Conservation (phyloP, 805 yeast species). For the Yamadazyma akitaensis region DNA sequence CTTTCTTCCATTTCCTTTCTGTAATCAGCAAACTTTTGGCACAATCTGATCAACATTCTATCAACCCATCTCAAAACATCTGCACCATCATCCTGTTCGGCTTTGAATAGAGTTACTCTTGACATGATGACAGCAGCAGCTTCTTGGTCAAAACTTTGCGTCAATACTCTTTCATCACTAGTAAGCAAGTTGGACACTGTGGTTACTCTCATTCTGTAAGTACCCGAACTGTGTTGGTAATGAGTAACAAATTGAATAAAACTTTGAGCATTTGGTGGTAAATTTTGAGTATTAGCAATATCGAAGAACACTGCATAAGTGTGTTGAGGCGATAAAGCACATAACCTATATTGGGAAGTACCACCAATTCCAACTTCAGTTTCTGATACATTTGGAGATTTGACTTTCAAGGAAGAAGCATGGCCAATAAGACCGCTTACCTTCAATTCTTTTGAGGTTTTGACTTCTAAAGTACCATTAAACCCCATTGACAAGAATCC, state of each 20-base stretch:
- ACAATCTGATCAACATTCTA: constrained; percentile 44
- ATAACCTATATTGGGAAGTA: constrained; percentile 82
- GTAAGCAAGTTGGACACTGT: constrained; percentile 48
- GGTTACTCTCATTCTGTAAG: constrained; percentile 57
- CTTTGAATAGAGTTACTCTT: constrained; percentile 78
- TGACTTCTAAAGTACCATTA: constrained; percentile 59
- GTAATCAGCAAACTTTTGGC: constrained; percentile 40
- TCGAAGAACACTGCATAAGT: constrained; percentile 60
- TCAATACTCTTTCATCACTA: constrained; percentile 38
- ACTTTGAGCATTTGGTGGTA: constrained; percentile 27
- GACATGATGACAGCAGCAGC: constrained; percentile 63
- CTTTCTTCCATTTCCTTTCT: constrained; percentile 45
- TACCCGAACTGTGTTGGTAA: constrained; percentile 61
- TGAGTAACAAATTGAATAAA: constrained; percentile 54
- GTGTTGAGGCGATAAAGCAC: constrained; percentile 53
- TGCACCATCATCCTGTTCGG: constrained; percentile 78
- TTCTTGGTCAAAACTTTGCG: constrained; percentile 61
- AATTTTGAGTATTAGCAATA: constrained; percentile 31
- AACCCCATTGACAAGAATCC: constrained; percentile 50
- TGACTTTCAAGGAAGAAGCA: constrained; percentile 55
- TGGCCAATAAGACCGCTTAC: constrained; percentile 63
- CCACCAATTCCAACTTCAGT: constrained; percentile 94
- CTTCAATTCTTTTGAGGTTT: constrained; percentile 47
- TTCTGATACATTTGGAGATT: constrained; percentile 78
- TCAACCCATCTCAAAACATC: constrained; percentile 95